Conservation (phyloP, 176 grass and related monocot genomes). For the Sorghum bicolor region Sorghum_bicolor_NCBIv3 NC_012873.2:43830501-43831000, state of each 20-base stretch:
- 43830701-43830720: neutral
- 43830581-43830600: constrained; percentile 78
- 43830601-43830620: constrained; percentile 96
- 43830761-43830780: constrained; percentile 92
- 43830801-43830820: constrained; percentile 98
- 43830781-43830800: constrained; percentile 76
- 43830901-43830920: neutral
- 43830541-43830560: constrained; percentile 98
- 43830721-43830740: constrained; percentile 8
- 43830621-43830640: constrained; percentile 95
- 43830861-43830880: neutral
- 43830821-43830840: constrained; percentile 75
- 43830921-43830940: neutral
- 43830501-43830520: constrained; percentile 52
- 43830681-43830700: neutral
- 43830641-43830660: constrained; percentile 38
- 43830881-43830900: neutral
- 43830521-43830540: constrained; percentile 88
- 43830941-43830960: neutral
- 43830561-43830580: constrained; percentile 95
- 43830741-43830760: constrained; percentile 98
- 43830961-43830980: neutral
- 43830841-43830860: constrained; percentile 57
- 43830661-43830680: neutral
- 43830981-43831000: neutral